Evolutionary conservation across 768 basidiomycete species (phyloP).

Genomic region (Trametes coccinea): DNA sequence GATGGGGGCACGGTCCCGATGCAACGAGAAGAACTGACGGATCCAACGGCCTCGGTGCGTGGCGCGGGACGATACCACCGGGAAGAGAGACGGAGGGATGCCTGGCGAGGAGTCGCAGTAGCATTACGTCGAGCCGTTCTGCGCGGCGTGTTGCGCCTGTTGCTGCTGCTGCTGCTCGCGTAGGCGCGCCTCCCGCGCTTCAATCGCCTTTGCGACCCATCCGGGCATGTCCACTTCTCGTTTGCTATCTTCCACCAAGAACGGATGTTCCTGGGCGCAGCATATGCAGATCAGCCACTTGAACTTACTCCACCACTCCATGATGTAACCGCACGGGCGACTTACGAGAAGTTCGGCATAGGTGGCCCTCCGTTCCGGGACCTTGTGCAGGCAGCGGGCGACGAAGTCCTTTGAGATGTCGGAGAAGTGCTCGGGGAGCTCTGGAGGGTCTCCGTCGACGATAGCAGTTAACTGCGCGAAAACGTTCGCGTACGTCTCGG

Average conservation of each 20-base stretch:
- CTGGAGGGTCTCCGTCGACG: conserved; percentile 91
- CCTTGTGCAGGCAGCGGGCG: conserved; percentile 75
- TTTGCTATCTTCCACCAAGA: conserved; percentile 60
- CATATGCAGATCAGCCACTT: neutral
- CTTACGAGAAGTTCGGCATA: conserved; percentile 80
- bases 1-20: neutral
- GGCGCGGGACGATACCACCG: neutral
- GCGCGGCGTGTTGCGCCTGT: conserved; percentile 8
- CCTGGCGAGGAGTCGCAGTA: neutral
- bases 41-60: too few relatives aligned
- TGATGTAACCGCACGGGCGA: conserved; percentile 10
- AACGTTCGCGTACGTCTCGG: conserved; percentile 95
- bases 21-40: too few relatives aligned
- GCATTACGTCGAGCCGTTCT: conserved; percentile 3
- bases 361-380: conserved; percentile 74
- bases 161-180: conserved; percentile 23
- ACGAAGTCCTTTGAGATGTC: conserved; percentile 82
- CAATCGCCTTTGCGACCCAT: conserved; percentile 68
- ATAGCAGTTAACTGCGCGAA: conserved; percentile 98
- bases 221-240: conserved; percentile 79
- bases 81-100: neutral
- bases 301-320: neutral
- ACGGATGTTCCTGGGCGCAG: conserved; percentile 65
- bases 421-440: conserved; percentile 72
- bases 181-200: conserved; percentile 26